Evolutionary conservation across 2,329 filamentous ascomycete genomes (phyloP).

Genomic region (Botryotinia globosa): DNA sequence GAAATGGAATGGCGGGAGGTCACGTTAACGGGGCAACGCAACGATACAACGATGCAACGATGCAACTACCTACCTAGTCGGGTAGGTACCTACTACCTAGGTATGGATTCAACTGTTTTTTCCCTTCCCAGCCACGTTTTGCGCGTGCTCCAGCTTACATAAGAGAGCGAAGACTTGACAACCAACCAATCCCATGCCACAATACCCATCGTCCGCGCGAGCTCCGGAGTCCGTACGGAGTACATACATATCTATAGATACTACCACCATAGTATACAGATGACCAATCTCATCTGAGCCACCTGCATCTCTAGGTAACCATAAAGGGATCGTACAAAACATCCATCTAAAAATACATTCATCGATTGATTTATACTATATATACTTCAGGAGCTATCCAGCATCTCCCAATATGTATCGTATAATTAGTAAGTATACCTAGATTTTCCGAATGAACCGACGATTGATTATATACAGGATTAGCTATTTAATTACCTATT

Average conservation of each 20-base stretch:
- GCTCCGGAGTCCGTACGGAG: not conserved
- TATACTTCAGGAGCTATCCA: no score
- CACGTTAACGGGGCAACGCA: not conserved
- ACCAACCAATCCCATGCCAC: not conserved
- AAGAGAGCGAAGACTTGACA: not conserved
- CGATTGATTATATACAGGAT: no score
- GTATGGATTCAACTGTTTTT: not conserved
- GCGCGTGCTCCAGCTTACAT: not conserved
- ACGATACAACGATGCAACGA: no score
- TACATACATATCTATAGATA: not conserved
- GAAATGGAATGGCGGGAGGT: constrained; percentile 15
- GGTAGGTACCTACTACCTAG: no score
- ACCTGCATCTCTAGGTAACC: no score
- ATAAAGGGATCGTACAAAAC: no score
- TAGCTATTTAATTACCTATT: no score
- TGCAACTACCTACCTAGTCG: no score
- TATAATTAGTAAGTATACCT: no score
- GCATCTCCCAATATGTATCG: no score
- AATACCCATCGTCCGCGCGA: not conserved
- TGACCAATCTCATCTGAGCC: not conserved
- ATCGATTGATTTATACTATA: not conserved
- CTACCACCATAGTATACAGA: no score
- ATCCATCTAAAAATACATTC: not conserved
- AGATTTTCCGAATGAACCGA: no score
- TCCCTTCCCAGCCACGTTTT: constrained; percentile 8